Conservation (phyloP, 177 flowering plant genomes). For the Vitis hybrid region DNA sequence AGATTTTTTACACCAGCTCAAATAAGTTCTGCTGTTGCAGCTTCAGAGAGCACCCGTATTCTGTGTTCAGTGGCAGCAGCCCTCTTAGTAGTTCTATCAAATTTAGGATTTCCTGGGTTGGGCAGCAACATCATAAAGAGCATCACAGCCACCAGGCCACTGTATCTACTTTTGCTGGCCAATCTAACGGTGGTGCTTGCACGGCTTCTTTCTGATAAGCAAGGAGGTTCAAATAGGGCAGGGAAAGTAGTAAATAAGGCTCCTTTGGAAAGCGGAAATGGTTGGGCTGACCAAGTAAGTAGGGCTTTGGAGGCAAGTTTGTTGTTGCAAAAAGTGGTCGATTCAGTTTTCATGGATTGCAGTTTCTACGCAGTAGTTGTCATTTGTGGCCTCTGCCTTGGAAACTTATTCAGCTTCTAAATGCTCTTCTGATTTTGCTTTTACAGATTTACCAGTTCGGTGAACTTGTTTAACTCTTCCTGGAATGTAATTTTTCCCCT, state of each 20-base stretch:
- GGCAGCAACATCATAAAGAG: constrained; percentile 31
- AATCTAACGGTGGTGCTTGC: constrained; percentile 53
- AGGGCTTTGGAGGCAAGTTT: constrained; percentile 52
- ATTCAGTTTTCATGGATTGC: constrained; percentile 65
- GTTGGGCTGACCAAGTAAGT: constrained; percentile 43
- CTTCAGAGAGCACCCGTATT: constrained; percentile 51
- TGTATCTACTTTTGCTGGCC: constrained; percentile 61
- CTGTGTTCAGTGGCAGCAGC: constrained; percentile 47
- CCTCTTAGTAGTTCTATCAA: constrained; percentile 50
- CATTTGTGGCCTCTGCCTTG: constrained; percentile 60
- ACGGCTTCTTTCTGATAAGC: constrained; percentile 29
- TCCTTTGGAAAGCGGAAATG: constrained; percentile 22
- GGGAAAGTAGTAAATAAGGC: constrained; percentile 14
- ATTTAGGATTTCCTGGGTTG: constrained; percentile 39
- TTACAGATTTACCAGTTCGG: no score
- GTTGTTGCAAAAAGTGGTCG: constrained; percentile 43
- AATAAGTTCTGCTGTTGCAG: constrained; percentile 49
- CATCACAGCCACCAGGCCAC: constrained; percentile 48
- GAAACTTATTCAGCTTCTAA: constrained; percentile 17
- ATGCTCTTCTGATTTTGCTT: not conserved
- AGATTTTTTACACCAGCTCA: constrained; percentile 30
- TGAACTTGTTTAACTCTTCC: no score
- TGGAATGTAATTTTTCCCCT: no score
- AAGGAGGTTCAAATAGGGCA: constrained; percentile 9
- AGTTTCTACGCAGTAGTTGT: constrained; percentile 56